These are phyloP conservation scores for Colletotrichum cuscutae DNA, from an alignment of 2,329 filamentous ascomycete species.

Conservation along the genomic window DNA sequence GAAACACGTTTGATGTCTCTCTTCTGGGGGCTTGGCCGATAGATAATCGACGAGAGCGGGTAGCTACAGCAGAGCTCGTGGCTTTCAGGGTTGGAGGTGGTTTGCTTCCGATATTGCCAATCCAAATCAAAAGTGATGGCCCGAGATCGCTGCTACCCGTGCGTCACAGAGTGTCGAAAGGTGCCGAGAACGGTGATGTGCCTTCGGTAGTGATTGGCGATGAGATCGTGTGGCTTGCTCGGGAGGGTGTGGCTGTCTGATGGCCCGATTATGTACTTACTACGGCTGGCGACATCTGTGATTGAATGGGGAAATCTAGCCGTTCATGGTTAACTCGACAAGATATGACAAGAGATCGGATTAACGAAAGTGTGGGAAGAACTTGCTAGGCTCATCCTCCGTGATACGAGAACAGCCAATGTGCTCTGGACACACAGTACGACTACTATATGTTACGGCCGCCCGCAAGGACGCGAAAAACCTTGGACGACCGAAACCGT, in stretches of 20 bases:
- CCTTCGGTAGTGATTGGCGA: not conserved
- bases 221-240: not conserved
- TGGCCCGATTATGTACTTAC: not conserved
- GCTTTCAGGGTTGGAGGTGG: not conserved
- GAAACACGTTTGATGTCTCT: not conserved
- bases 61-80: not conserved
- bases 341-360: not conserved
- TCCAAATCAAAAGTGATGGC: not conserved
- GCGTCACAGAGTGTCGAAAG: not conserved
- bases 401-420: not conserved
- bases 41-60: no score
- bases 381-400: not conserved
- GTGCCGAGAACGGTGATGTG: not conserved
- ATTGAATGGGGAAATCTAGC: not conserved
- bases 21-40: not conserved
- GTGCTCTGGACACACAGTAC: not conserved
- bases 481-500: not conserved
- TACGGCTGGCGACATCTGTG: not conserved
- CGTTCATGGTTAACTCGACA: not conserved
- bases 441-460: not conserved
- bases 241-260: not conserved
- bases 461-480: slow-evolving; percentile 10
- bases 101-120: not conserved
- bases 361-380: not conserved
- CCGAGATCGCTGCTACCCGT: not conserved